phyloP scores from a whole-genome alignment of 1,284 basidiomycete genomes.

The Boletus smithii region DNA sequence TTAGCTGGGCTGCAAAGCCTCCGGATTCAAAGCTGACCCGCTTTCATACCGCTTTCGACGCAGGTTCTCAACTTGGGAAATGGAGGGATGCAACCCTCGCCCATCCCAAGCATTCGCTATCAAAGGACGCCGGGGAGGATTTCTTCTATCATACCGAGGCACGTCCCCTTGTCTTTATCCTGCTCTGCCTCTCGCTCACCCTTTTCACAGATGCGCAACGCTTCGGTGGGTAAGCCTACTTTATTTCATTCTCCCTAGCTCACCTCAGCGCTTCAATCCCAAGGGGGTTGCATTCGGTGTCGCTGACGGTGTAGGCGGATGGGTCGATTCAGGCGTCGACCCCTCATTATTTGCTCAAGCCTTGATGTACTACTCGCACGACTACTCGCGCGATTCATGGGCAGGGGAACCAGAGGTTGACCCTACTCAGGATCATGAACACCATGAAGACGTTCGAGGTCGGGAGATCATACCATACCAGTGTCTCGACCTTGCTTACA shows the following conservation, averaged over 20 bases:
- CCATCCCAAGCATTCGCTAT: conserved; percentile 43
- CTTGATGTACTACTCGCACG: conserved; percentile 69
- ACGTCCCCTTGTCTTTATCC: conserved; percentile 25
- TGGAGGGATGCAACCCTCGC: conserved; percentile 69
- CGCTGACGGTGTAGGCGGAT: conserved; percentile 70
- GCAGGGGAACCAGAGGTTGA: conserved; percentile 63
- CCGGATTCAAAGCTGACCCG: conserved; percentile 41
- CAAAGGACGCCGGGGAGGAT: conserved; percentile 66
- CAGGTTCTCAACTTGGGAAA: conserved; percentile 60
- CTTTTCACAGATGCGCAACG: conserved; percentile 60
- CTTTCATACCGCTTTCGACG: conserved; percentile 53
- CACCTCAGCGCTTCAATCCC: conserved; percentile 15
- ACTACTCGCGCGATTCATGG: conserved; percentile 68
- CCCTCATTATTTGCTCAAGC: conserved; percentile 73
- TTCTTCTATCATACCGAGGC: conserved; percentile 78
- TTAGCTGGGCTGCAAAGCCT: conserved; percentile 78
- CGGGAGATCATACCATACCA: conserved; percentile 69
- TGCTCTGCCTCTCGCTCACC: conserved; percentile 2
- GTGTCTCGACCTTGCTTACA: conserved; percentile 71
- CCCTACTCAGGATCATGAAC: conserved; percentile 47
- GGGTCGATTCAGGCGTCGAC: conserved; percentile 77
- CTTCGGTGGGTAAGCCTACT: conserved; percentile 59
- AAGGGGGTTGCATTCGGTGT: conserved; percentile 76
- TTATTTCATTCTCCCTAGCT: conserved; percentile 19
- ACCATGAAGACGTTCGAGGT: conserved; percentile 52